Percentiles rank a stretch among this genome's conserved stretches.
Evolutionary conservation across 2,329 filamentous ascomycete species (phyloP).

Genomic region (Xylariaceae sp.): DNA sequence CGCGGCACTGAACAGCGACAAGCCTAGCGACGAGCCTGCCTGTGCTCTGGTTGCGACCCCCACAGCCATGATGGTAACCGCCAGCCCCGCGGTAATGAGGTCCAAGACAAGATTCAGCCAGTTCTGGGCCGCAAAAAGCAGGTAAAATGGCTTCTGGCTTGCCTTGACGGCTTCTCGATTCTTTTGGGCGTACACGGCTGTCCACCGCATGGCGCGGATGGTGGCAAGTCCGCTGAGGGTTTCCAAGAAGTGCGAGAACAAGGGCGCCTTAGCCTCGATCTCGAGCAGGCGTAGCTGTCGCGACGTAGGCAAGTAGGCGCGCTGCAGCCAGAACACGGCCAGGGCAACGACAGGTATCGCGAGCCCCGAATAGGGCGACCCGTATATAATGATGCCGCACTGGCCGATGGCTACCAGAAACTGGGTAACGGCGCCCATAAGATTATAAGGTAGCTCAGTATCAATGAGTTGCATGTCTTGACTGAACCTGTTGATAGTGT

Average conservation of each 20-base stretch:
- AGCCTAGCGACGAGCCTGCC: too few species aligned
- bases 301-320: slow-evolving; percentile 31
- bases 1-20: too few species aligned
- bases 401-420: too few species aligned
- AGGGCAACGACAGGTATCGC: neutral
- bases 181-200: neutral
- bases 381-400: too few species aligned
- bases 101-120: neutral
- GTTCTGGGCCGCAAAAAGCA: neutral
- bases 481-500: neutral
- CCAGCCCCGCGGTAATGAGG: neutral
- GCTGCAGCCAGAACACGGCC: slow-evolving; percentile 24
- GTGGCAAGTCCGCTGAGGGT: slow-evolving; percentile 10
- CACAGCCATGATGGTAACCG: slow-evolving; percentile 17
- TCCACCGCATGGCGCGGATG: neutral
- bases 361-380: neutral
- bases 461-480: neutral
- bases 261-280: slow-evolving; percentile 29
- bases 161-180: neutral
- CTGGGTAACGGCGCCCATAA: too few species aligned
- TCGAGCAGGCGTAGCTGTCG: slow-evolving; percentile 30
- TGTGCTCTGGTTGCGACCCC: too few species aligned
- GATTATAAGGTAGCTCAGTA: neutral
- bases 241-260: slow-evolving; percentile 28
- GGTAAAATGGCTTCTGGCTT: neutral